A percentile compares a stretch with the other conserved stretches of the same genome.
These are phyloP conservation scores for Acanthochlamys bracteata DNA, from an alignment of 106 monocot genomes.

Conservation along the genomic window DNA sequence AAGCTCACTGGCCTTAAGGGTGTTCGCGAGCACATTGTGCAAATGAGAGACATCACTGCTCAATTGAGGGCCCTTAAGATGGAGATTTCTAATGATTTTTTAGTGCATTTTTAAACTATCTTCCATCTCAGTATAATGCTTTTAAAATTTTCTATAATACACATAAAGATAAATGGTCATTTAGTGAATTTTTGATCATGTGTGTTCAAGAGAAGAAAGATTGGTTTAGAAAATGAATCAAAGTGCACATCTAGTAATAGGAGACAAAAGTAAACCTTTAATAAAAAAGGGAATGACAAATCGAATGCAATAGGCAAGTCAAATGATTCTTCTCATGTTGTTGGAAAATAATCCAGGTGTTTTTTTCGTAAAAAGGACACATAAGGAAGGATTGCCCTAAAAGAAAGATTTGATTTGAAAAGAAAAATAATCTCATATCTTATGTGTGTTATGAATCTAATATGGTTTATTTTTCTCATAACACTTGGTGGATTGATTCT, in stretches of 20 bases:
- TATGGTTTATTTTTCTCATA: constrained; percentile 2
- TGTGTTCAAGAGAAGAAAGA: constrained; percentile 17
- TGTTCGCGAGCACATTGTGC: constrained; percentile 11
- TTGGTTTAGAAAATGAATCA: background rate
- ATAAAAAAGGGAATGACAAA: background rate
- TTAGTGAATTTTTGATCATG: constrained; percentile 8
- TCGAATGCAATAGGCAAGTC: background rate
- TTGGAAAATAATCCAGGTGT: constrained; percentile 1
- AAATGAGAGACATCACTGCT: constrained; percentile 2
- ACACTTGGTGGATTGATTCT: constrained; percentile 1
- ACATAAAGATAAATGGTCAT: constrained; percentile 6
- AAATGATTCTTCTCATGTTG: background rate
- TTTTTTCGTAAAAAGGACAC: constrained; percentile 8
- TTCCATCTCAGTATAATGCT: constrained; percentile 3
- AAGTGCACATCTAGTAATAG: background rate
- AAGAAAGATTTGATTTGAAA: constrained; percentile 15
- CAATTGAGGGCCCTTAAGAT: background rate
- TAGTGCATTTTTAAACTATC: constrained; percentile 12
- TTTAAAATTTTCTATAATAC: constrained; percentile 20
- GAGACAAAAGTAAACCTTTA: background rate
- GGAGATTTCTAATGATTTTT: constrained; percentile 5
- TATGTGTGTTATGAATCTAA: constrained; percentile 16
- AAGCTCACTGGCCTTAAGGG: background rate
- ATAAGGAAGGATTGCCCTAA: constrained; percentile 8
- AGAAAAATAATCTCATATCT: constrained; percentile 11